Base-by-base conservation (phyloP, 2,329 filamentous ascomycete genomes). In the Neopestalotiopsis rosae region DNA sequence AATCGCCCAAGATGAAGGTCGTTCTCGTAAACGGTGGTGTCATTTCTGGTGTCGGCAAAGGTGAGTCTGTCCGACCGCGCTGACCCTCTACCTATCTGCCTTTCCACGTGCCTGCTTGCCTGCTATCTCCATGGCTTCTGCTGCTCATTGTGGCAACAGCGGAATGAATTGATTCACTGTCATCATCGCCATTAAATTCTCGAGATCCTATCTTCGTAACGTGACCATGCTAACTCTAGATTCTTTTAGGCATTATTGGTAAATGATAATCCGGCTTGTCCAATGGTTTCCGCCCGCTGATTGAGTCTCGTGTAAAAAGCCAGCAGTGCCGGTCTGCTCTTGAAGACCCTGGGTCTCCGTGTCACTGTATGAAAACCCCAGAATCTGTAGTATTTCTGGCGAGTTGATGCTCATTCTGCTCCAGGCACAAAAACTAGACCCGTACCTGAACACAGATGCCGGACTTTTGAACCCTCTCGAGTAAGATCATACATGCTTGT, bases 391-490 rank as follows among this genome's bases (percentile, higher is more conserved):
- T 28, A 2, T 59, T 59, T n/a, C 24, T 32, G 24, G 24, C 57
- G 1, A 59, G 6, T 59, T 59, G 1, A n/a, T 62, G 59, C 59
- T 62, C 10, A 62, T 42, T 4, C 3, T 40, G 34, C n/a, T 81
- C 71, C 34, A 62, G 59, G 59, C 59, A 42, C 59, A 62, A 62
- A 85, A 87, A 77, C 86, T 87, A 69, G 86, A 88, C 76, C 91
- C 91, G 1, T 93, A 93, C 80, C 87, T 93, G 81, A 93, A 93
- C 78, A 87, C 92, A 78, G 91, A 93, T 84, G 91, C 91, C 24
- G 91, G 91, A 63, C 90, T 88, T 63, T 78, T 83, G 77, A 77
- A 77, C 69, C 81, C 82, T 4, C 59, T 62, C 13, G 59, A 62
- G 59, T 62, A 62, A 20, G 59, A 28, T 17, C 20, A 20, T 20